phyloP scores from a whole-genome alignment of 2,329 filamentous ascomycete species.

The Stemphylium lycopersici region DNA sequence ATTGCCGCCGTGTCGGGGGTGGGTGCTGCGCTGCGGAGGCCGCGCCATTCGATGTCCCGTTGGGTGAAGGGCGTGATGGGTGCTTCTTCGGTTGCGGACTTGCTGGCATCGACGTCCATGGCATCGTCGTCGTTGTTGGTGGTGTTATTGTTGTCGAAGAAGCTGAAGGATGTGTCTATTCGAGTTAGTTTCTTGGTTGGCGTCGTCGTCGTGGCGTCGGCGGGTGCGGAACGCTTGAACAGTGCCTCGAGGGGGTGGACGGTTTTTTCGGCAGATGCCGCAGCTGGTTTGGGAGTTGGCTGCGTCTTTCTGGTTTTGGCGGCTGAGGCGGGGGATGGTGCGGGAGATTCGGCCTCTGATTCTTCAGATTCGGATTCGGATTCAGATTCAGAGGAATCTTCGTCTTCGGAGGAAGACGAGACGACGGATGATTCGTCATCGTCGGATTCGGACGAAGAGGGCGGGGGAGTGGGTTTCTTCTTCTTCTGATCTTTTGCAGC shows the following conservation, averaged over 20 bases:
- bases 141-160: constrained; percentile 62
- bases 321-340: constrained; percentile 22
- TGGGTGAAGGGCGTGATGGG: constrained; percentile 86
- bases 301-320: constrained; percentile 18
- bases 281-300: constrained; percentile 19
- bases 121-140: constrained; percentile 48
- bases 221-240: constrained; percentile 73
- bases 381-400: constrained; percentile 28
- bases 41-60: constrained; percentile 76
- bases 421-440: constrained; percentile 44
- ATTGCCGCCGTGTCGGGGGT: constrained; percentile 92
- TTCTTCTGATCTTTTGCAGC: constrained; percentile 26
- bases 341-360: constrained; percentile 20
- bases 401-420: constrained; percentile 44
- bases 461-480: constrained; percentile 31
- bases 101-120: constrained; percentile 48
- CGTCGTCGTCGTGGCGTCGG: constrained; percentile 33
- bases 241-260: constrained; percentile 90
- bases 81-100: constrained; percentile 13
- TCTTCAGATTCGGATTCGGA: constrained; percentile 24
- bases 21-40: constrained; percentile 84
- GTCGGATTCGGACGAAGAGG: constrained; percentile 34
- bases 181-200: constrained; percentile 49
- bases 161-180: constrained; percentile 72
- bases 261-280: constrained; percentile 40